Conservation (phyloP, 2,329 filamentous ascomycete species). For the Trichothecium sympodiale region DNA sequence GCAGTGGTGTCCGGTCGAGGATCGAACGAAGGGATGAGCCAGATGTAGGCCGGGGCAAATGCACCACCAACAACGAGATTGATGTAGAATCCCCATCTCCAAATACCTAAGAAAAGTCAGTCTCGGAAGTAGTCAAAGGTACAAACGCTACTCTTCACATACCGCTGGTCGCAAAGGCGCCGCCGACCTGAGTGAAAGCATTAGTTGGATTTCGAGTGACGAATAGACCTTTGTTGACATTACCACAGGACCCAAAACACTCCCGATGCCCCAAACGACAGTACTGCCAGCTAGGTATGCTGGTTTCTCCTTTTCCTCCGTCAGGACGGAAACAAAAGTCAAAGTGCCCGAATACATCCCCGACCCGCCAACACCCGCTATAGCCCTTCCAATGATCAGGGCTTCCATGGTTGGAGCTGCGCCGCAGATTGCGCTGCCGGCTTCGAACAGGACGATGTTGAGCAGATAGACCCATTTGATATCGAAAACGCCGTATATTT, state of each 20-base stretch:
- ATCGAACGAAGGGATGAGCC: conserved; percentile 11
- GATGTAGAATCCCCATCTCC: conserved; percentile 31
- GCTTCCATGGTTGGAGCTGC: conserved; percentile 26
- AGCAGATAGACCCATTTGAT: conserved; percentile 25
- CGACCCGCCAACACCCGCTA: conserved; percentile 27
- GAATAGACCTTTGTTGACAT: neutral
- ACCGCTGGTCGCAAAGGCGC: conserved; percentile 24
- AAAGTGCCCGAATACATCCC: conserved; percentile 24
- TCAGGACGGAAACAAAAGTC: conserved; percentile 13
- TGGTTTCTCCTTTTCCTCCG: conserved; percentile 12
- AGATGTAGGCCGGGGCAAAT: conserved; percentile 13
- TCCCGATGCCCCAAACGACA: conserved; percentile 25
- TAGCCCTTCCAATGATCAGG: conserved; percentile 32
- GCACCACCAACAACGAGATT: conserved; percentile 34
- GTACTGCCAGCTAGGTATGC: conserved; percentile 12
- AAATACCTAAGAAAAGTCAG: conserved; percentile 2
- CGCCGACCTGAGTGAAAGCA: conserved; percentile 15
- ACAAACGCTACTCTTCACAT: conserved; percentile 24
- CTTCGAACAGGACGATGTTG: conserved; percentile 12
- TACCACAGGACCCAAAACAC: conserved; percentile 29
- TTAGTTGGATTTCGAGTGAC: neutral
- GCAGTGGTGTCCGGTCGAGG: conserved; percentile 6
- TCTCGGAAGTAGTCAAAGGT: neutral
- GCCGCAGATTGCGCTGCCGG: conserved; percentile 22
- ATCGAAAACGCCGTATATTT: conserved; percentile 29